phyloP scores from a whole-genome alignment of 176 grass and related monocot species.

The Oryza punctata region DNA sequence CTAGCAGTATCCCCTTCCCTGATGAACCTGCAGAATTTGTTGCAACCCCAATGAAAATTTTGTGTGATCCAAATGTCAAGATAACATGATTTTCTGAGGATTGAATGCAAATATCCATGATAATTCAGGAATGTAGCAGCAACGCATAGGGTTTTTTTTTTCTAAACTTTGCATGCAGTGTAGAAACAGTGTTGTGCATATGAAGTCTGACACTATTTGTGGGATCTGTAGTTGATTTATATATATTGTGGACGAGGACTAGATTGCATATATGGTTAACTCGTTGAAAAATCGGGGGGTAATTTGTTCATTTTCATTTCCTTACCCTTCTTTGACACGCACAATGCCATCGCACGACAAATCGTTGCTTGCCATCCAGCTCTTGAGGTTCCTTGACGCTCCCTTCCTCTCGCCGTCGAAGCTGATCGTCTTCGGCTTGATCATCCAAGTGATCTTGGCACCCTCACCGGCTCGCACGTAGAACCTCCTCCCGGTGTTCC shows the following conservation, averaged over 20 bases:
- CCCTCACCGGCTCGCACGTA: conserved; percentile 75
- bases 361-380: conserved; percentile 45
- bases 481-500: conserved; percentile 70
- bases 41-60: not conserved
- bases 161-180: not conserved
- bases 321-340: conserved; percentile 75
- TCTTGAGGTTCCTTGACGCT: conserved; percentile 43
- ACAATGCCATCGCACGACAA: conserved; percentile 42
- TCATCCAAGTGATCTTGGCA: conserved; percentile 50
- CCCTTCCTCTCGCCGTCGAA: conserved; percentile 47
- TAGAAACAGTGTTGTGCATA: not conserved
- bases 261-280: not conserved
- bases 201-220: too few relatives aligned
- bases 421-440: conserved; percentile 39
- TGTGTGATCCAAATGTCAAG: not conserved
- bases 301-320: too few relatives aligned
- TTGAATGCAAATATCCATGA: not conserved
- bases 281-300: too few relatives aligned
- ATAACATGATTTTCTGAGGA: not conserved
- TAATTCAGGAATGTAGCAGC: not conserved
- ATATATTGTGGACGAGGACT: not conserved
- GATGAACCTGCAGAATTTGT: conserved; percentile 53
- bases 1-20: conserved; percentile 78
- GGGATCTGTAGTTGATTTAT: too few relatives aligned
- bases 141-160: not conserved